Percentiles rank a stretch among this genome's conserved stretches.
phyloP scores from a whole-genome alignment of 1,139 yeast species.

The Saccharomyces hybrid region DNA sequence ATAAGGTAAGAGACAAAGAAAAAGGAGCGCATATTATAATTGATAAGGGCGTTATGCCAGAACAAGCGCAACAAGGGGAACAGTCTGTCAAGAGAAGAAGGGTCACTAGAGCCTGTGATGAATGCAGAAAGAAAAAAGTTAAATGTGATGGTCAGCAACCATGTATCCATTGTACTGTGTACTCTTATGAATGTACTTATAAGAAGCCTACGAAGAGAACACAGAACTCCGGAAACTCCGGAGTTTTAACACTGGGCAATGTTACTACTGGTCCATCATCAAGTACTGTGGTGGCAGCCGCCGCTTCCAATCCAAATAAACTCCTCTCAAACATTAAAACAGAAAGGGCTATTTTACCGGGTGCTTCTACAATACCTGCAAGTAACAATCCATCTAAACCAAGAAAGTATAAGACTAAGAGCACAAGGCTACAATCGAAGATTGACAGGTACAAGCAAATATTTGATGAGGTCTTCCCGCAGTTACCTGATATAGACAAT shows the following conservation, averaged over 20 bases:
- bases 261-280: neutral
- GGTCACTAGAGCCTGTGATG: constrained; percentile 89
- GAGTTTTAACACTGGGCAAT: neutral
- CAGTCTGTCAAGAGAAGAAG: constrained; percentile 52
- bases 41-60: neutral
- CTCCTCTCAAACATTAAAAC: neutral
- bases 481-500: constrained; percentile 22
- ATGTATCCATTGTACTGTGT: constrained; percentile 88
- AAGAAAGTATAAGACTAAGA: constrained; percentile 9
- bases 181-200: constrained; percentile 69
- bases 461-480: constrained; percentile 23
- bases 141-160: constrained; percentile 93
- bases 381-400: neutral
- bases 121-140: constrained; percentile 75
- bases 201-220: constrained; percentile 69
- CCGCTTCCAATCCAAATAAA: neutral
- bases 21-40: neutral
- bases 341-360: neutral
- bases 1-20: neutral
- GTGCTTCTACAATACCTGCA: neutral
- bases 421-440: constrained; percentile 14
- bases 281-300: neutral
- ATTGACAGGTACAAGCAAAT: constrained; percentile 20
- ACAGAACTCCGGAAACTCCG: constrained; percentile 6
- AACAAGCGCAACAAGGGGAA: constrained; percentile 3